Base-by-base conservation (phyloP, 2,329 filamentous ascomycete genomes). In the Pestalotiopsis sp. region DNA sequence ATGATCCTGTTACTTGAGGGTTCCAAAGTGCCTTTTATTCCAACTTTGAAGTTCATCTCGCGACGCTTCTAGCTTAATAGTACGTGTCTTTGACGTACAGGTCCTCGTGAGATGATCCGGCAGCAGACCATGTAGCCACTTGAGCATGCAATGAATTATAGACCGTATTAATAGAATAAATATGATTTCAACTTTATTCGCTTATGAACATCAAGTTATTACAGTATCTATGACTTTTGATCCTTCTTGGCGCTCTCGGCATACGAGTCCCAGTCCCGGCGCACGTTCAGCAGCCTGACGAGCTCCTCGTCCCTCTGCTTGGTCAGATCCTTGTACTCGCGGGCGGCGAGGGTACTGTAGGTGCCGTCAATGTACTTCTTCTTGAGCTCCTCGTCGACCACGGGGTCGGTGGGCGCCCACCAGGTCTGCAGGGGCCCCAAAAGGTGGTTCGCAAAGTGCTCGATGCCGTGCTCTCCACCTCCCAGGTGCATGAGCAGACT, bases 401-500 rank as follows among this genome's bases (percentile, higher is more conserved):
- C 72, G 13, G 72, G 72, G 36, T 73, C 72, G 49, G 40, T 61
- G 9, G 66, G 69, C 31, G 72, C 72, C 20, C 70, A 74, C 72
- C 72, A 74, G 65, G 61, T 71, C 69, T 72, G 70, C 49, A 72
- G 59, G 13, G 72, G 72, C 20, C 64, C 72, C 25, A 73, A 59
- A 7, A 74, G 61, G 56, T 74, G 72, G 38, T 74, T 69, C 1
- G 72, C 68, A 63, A 74, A 69, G 60, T 72, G 71, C 63, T 68
- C 40, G 17, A 72, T 65, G n/a, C 71, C 71, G 38, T 68, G 68
- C 41, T 70, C 70, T 5, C 71, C 71, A 9, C 71, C 71, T n/a
- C 71, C 71, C 27, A 73, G 68, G 60, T 73, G 71, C 12, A 72
- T 69, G n/a, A 73, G 66, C 56, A 68, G 38, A n/a, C 62, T 71